Conservation (phyloP, 345 rosid species). For the Sonneratia alba region DNA sequence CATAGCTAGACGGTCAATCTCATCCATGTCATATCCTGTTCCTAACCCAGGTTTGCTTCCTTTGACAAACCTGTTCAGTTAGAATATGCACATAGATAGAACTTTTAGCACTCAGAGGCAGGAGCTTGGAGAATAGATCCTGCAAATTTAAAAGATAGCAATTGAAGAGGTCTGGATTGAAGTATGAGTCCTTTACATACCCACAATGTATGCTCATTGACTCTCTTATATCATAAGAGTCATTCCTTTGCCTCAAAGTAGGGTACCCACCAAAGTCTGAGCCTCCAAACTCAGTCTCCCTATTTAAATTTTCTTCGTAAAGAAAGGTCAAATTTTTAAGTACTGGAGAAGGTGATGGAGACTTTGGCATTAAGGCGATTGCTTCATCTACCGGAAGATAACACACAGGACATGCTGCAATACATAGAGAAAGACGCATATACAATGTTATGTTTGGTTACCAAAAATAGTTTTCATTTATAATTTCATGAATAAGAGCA, state of each 20-base stretch:
- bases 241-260: slow-evolving; percentile 63
- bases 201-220: slow-evolving; percentile 88
- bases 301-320: slow-evolving; percentile 50
- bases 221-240: slow-evolving; percentile 73
- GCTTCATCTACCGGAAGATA: slow-evolving; percentile 96
- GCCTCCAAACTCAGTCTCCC: slow-evolving; percentile 76
- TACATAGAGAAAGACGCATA: background rate
- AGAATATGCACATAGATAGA: background rate
- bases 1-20: slow-evolving; percentile 79
- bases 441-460: background rate
- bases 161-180: background rate
- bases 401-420: slow-evolving; percentile 95
- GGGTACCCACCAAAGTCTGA: slow-evolving; percentile 98
- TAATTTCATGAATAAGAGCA: background rate
- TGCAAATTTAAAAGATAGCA: background rate
- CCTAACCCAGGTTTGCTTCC: slow-evolving; percentile 71
- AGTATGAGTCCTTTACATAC: slow-evolving; percentile 26
- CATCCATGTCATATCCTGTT: slow-evolving; percentile 86
- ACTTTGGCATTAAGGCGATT: slow-evolving; percentile 69
- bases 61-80: slow-evolving; percentile 58
- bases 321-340: slow-evolving; percentile 65
- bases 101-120: background rate
- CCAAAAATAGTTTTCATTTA: background rate
- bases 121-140: background rate
- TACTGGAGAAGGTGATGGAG: slow-evolving; percentile 72